These are phyloP conservation scores for Hyphopichia wangnamkhiaoensis DNA, from an alignment of 1,139 yeast species.

Conservation along the genomic window DNA sequence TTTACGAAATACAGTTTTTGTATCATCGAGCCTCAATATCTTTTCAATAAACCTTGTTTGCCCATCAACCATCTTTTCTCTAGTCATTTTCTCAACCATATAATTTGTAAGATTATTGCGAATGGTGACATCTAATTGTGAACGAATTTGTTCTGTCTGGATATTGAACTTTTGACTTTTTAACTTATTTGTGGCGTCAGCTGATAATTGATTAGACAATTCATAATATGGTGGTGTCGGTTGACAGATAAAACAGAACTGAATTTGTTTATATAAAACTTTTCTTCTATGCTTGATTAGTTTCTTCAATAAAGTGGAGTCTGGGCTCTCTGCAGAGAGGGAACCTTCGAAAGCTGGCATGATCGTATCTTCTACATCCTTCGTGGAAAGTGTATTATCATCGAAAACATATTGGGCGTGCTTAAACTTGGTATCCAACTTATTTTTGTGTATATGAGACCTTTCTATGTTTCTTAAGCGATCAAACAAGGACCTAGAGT, in stretches of 20 bases:
- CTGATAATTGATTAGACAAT: background rate
- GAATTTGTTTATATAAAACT: constrained; percentile 28
- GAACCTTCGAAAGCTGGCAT: background rate
- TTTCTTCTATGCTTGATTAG: constrained; percentile 20
- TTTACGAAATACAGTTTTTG: constrained; percentile 15
- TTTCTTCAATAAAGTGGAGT: constrained; percentile 13
- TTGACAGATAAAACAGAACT: constrained; percentile 25
- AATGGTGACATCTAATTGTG: constrained; percentile 1
- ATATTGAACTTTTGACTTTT: background rate
- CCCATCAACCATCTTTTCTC: constrained; percentile 8
- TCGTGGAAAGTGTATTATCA: constrained; percentile 8
- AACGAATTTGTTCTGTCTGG: constrained; percentile 1
- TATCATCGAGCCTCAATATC: constrained; percentile 17
- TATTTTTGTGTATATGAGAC: background rate
- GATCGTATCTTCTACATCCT: constrained; percentile 4
- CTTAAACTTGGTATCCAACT: constrained; percentile 4
- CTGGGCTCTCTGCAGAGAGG: background rate
- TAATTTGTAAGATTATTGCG: constrained; percentile 4
- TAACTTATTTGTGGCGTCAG: background rate
- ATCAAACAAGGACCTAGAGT: background rate
- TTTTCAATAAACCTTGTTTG: constrained; percentile 19
- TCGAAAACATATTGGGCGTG: constrained; percentile 12
- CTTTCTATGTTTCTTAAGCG: background rate
- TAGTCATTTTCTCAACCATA: constrained; percentile 11
- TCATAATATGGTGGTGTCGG: constrained; percentile 8